Percentiles rank a stretch among this genome's conserved stretches.
phyloP scores from a whole-genome alignment of 139 green algal species.

The Coelastrella sp. region DNA sequence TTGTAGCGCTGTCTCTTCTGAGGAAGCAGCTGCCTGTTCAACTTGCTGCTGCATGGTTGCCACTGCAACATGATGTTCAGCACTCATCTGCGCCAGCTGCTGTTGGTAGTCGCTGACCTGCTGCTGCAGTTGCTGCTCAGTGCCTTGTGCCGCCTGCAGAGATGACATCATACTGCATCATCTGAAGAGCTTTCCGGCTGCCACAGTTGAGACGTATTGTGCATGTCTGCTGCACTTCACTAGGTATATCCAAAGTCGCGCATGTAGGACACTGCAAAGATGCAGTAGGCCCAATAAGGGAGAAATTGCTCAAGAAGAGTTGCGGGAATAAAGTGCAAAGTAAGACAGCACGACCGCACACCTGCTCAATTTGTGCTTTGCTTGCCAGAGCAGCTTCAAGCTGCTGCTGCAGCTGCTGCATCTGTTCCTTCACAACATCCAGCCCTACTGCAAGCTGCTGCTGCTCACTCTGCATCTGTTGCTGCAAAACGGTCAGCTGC shows the following conservation, averaged over 20 bases:
- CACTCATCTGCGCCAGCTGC: background rate
- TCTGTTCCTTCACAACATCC: background rate
- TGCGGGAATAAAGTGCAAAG: background rate
- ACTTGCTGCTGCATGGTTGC: slow-evolving; percentile 1
- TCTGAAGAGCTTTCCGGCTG: background rate
- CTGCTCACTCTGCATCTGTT: background rate
- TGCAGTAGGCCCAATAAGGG: too few relatives aligned
- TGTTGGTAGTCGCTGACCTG: background rate
- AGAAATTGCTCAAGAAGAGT: background rate
- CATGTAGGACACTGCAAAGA: too few relatives aligned
- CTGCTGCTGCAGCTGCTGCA: slow-evolving; percentile 25
- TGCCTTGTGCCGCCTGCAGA: background rate
- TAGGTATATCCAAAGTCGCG: too few relatives aligned
- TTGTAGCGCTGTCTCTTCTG: background rate
- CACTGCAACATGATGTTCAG: background rate
- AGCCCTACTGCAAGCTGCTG: background rate
- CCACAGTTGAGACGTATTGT: too few relatives aligned
- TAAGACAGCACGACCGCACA: background rate
- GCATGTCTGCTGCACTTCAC: too few relatives aligned
- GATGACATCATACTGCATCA: background rate
- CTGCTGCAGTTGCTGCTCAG: background rate
- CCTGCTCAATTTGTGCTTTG: background rate
- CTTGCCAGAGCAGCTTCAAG: background rate
- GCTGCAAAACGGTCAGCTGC: background rate
- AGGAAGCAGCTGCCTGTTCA: background rate